Conservation (phyloP, 768 basidiomycete species). For the Russula griseocarnosa region DNA sequence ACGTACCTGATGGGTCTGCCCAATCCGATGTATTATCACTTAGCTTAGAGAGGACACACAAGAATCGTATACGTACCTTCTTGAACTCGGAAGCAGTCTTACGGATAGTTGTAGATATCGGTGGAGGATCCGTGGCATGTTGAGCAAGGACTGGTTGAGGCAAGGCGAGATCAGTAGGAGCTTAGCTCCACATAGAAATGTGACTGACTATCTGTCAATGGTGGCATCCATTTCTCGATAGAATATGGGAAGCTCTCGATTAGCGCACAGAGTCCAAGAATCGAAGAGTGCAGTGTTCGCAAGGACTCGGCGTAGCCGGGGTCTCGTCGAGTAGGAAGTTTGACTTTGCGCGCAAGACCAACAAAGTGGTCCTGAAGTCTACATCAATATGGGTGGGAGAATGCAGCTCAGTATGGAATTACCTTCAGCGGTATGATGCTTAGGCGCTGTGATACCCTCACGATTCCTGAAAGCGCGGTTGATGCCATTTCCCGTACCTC, state of each 20-base stretch:
- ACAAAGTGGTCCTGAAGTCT: slow-evolving; percentile 71
- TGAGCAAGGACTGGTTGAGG: slow-evolving; percentile 55
- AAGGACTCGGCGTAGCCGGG: slow-evolving; percentile 68
- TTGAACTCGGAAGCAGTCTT: slow-evolving; percentile 83
- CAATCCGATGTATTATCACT: not conserved
- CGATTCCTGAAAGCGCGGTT: slow-evolving; percentile 77
- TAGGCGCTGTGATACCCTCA: slow-evolving; percentile 86
- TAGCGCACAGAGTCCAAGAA: slow-evolving; percentile 48
- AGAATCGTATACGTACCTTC: slow-evolving; percentile 50
- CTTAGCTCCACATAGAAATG: not conserved
- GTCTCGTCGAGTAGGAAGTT: slow-evolving; percentile 65
- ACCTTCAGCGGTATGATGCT: slow-evolving; percentile 84
- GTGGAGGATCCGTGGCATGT: slow-evolving; percentile 81
- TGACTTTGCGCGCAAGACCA: slow-evolving; percentile 52
- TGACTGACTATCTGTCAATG: slow-evolving; percentile 65
- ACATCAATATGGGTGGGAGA: slow-evolving; percentile 7
- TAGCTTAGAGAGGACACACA: not conserved
- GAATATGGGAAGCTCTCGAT: slow-evolving; percentile 58
- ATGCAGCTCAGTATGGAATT: slow-evolving; percentile 23
- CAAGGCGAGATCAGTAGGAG: slow-evolving; percentile 15
- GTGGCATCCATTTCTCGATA: slow-evolving; percentile 51
- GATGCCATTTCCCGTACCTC: slow-evolving; percentile 92
- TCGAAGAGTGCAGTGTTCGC: slow-evolving; percentile 68
- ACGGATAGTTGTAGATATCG: slow-evolving; percentile 86
- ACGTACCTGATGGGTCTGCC: slow-evolving; percentile 39